Evolutionary conservation across 1,284 basidiomycete genomes (phyloP), one percentile per base, ranked within the genome.

Genomic region (Sphagnurus paluster): DNA sequence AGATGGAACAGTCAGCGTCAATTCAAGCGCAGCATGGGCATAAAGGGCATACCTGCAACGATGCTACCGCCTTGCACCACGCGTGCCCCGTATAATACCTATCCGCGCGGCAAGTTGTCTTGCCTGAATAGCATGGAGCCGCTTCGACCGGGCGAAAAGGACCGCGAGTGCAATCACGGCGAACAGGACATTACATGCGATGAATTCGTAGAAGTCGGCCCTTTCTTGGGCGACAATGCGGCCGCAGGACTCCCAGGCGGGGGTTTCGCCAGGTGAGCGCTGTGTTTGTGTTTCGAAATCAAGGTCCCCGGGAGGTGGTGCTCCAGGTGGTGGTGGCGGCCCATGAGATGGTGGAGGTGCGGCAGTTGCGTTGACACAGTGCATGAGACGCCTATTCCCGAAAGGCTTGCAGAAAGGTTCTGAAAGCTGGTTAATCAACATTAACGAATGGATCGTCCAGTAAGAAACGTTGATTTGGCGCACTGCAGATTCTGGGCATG

Each of bases 371-470:
- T 80, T 80, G 14, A 79, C 63, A 53, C 93, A 95, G 62, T 93
- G 91, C 69, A 94, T 76, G 26, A 93, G 75, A 14, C 88, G 80
- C 26, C 93, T 80, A 66, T 93, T 94, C 34, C 93, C 92, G 60
- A 93, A 95, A 5, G 93, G 92, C 60, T 90, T 81, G 66, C 92
- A 96, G 66, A 89, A 95, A 1, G 92, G 91, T 70, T 93, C 80
- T 55, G 83, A 70, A 19, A 90, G 73, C 92, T 94, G 55, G 9
- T 16, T 24, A 10, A 2, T 20, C 30, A 7, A n/a, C 23, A 36
- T 14, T 38, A 16, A 30, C n/a, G 48, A 48, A 28, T 41, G 33
- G 30, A 44, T 23, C 7, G 46, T 21, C 43, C 16, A 39, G 35
- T 14, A 34, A 32, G 11, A 25, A 46, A 28, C 30, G 38, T 32